Conservation (phyloP, 2,329 filamentous ascomycete genomes). For the Hypoxylon rubiginosum region DNA sequence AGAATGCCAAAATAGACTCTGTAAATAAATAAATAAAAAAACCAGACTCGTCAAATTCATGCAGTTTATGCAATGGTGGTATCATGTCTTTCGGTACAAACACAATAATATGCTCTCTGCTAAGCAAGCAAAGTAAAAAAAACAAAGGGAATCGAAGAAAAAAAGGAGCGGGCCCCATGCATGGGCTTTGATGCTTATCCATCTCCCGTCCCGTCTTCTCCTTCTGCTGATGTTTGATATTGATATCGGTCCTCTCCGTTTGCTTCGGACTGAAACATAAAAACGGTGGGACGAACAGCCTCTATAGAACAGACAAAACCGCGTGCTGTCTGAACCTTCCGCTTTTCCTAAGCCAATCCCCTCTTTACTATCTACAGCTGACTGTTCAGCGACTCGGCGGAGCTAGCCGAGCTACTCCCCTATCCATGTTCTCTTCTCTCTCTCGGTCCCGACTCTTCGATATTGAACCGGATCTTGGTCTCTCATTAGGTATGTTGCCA, state of each 20-base stretch:
- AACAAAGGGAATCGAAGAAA: constrained; percentile 2
- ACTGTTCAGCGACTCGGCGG: not conserved
- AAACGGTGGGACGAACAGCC: not conserved
- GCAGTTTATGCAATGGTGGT: constrained; percentile 54
- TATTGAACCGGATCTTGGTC: constrained; percentile 23
- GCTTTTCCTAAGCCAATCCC: not conserved
- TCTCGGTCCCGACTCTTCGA: constrained; percentile 8
- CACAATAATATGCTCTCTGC: constrained; percentile 36
- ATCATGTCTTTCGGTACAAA: constrained; percentile 52
- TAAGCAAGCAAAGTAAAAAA: constrained; percentile 1
- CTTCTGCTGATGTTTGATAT: not conserved
- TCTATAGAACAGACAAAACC: not conserved
- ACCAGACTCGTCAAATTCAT: constrained; percentile 49
- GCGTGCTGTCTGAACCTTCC: not conserved
- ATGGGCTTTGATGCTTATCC: not conserved
- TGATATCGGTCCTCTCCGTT: not conserved
- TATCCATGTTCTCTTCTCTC: not conserved
- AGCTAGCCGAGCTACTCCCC: not conserved
- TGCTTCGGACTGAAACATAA: constrained; percentile 1
- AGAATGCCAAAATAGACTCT: not conserved
- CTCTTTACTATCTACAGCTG: not conserved
- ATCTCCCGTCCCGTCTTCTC: constrained; percentile 1
- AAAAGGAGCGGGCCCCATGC: constrained; percentile 18
- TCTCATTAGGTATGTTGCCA: constrained; percentile 26
- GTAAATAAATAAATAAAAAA: not conserved